Evolutionary conservation across 2,329 filamentous ascomycete genomes (phyloP).

Genomic region (Clarireedia monteithiana): DNA sequence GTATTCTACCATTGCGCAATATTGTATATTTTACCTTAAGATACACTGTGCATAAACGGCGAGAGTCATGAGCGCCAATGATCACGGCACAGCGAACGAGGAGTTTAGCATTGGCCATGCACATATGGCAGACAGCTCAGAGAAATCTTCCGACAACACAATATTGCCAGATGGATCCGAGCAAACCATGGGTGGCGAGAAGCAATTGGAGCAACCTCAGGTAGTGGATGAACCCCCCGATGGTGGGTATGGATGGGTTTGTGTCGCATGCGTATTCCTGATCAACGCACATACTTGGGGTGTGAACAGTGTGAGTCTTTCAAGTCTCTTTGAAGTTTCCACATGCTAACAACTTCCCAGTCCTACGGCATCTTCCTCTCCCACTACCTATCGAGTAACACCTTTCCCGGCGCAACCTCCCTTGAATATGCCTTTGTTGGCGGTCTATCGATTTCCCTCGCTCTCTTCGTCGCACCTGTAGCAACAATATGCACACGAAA

Average conservation of each 20-base stretch:
- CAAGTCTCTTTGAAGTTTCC: background rate
- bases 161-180: background rate
- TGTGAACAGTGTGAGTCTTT: slow-evolving; percentile 27
- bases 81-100: too few relatives aligned
- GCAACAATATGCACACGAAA: slow-evolving; percentile 38
- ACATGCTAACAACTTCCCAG: slow-evolving; percentile 23
- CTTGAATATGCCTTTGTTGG: slow-evolving; percentile 75
- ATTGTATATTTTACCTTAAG: too few relatives aligned
- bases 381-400: slow-evolving; percentile 59
- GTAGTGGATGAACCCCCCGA: slow-evolving; percentile 38
- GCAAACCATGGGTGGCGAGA: background rate
- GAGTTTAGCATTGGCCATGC: background rate
- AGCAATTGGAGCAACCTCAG: slow-evolving; percentile 1
- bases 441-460: slow-evolving; percentile 57
- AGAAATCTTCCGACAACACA: background rate
- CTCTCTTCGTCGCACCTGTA: slow-evolving; percentile 60
- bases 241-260: slow-evolving; percentile 52
- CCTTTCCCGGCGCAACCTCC: slow-evolving; percentile 54
- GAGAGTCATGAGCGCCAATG: background rate
- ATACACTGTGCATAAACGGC: too few relatives aligned
- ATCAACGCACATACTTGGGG: slow-evolving; percentile 43
- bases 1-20: too few relatives aligned
- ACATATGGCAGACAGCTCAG: background rate
- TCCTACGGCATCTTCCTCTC: slow-evolving; percentile 70
- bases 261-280: slow-evolving; percentile 35